Evolutionary conservation across 371 early-diverging fungal species (phyloP).

Genomic region (Mycotypha africana): DNA sequence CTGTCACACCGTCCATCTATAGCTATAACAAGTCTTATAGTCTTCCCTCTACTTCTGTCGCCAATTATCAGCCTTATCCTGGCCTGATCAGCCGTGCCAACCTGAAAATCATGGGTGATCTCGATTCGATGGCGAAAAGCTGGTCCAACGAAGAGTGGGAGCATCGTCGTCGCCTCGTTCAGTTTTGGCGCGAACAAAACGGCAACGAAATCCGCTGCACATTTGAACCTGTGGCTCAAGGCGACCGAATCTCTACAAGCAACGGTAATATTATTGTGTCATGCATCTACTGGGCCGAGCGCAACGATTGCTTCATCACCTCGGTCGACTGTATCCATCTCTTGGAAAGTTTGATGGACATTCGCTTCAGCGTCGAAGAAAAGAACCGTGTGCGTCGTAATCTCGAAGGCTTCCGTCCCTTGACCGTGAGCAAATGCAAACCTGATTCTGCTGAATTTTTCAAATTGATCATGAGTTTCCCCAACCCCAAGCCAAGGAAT

Average conservation of each 20-base stretch:
- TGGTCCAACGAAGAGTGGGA: conserved; percentile 57
- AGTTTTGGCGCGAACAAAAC: conserved; percentile 65
- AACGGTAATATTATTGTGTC: conserved; percentile 42
- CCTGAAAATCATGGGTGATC: conserved; percentile 54
- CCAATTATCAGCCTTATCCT: conserved; percentile 46
- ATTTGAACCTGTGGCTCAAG: conserved; percentile 44
- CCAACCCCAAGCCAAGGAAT: conserved; percentile 79
- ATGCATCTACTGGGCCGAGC: conserved; percentile 78
- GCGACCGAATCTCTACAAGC: conserved; percentile 7
- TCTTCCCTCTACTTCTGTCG: conserved; percentile 9
- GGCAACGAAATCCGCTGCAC: conserved; percentile 57
- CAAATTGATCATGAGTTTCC: conserved; percentile 78
- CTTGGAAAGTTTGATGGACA: conserved; percentile 69
- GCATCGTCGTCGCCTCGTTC: conserved; percentile 61
- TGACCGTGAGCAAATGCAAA: conserved; percentile 74
- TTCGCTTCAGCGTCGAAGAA: conserved; percentile 76
- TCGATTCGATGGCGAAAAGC: conserved; percentile 45
- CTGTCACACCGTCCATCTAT: neutral
- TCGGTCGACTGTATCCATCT: conserved; percentile 78
- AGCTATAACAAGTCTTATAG: conserved; percentile 5
- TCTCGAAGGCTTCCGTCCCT: conserved; percentile 75
- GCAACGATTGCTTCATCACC: conserved; percentile 71
- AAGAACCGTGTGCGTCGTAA: conserved; percentile 85
- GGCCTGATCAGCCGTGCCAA: conserved; percentile 61
- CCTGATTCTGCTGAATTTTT: conserved; percentile 71